These are phyloP conservation scores for Paraphoma chrysanthemicola DNA, from an alignment of 2,329 filamentous ascomycete genomes.

Conservation along the genomic window DNA sequence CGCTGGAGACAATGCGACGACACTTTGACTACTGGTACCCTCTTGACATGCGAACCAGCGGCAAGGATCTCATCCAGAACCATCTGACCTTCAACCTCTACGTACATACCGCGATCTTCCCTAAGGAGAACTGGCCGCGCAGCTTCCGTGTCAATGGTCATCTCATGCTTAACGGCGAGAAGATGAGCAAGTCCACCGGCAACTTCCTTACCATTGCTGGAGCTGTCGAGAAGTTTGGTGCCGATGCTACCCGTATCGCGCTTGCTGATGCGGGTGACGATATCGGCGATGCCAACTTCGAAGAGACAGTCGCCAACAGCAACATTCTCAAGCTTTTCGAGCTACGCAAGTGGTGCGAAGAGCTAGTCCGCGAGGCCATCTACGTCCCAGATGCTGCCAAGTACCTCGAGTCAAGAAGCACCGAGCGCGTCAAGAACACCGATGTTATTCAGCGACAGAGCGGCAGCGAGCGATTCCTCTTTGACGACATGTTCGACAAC, in stretches of 20 bases:
- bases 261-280: conserved; percentile 94
- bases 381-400: conserved; percentile 52
- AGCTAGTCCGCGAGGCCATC: conserved; percentile 71
- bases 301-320: conserved; percentile 91
- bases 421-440: conserved; percentile 54
- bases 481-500: conserved; percentile 90
- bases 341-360: conserved; percentile 91
- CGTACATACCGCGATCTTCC: conserved; percentile 89
- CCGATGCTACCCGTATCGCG: conserved; percentile 88
- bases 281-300: conserved; percentile 95
- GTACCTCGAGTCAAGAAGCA: conserved; percentile 51
- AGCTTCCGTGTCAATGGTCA: conserved; percentile 91
- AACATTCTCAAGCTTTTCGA: conserved; percentile 85
- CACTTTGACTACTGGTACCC: conserved; percentile 99
- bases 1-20: conserved; percentile 80
- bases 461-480: conserved; percentile 74
- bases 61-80: conserved; percentile 77
- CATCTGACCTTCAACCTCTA: conserved; percentile 97
- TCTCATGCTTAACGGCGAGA: conserved; percentile 92
- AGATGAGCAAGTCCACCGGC: conserved; percentile 98
- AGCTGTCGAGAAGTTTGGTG: conserved; percentile 88
- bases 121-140: conserved; percentile 85
- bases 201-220: conserved; percentile 95
- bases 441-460: conserved; percentile 71
- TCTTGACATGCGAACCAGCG: conserved; percentile 83